Conservation (phyloP, 352 stramenopile genomes). For the Globisporangium apiculatum region DNA sequence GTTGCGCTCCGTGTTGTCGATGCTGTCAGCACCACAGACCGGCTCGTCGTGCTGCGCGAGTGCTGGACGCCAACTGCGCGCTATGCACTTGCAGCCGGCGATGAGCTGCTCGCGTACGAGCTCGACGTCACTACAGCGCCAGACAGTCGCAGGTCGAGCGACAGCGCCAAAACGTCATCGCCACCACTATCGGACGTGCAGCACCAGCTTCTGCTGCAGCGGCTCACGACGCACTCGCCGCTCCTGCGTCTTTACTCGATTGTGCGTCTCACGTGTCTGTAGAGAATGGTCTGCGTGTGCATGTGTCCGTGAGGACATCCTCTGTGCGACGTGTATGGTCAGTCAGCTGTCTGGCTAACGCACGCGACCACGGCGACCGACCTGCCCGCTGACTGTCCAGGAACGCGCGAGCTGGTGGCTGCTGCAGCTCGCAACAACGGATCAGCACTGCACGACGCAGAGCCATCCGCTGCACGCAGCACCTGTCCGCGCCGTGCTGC, state of each 20-base stretch:
- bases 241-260: slow-evolving; percentile 22
- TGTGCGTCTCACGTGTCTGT: slow-evolving; percentile 7
- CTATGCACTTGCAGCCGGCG: slow-evolving; percentile 10
- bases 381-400: background rate
- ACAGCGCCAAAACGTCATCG: background rate
- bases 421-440: background rate
- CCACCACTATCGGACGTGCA: background rate
- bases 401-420: slow-evolving; percentile 6
- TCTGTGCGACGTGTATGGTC: too few species aligned
- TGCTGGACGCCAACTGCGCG: slow-evolving; percentile 22
- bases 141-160: too few species aligned
- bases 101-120: slow-evolving; percentile 23
- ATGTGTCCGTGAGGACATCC: background rate
- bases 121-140: slow-evolving; percentile 9
- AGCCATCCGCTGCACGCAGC: background rate
- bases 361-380: too few species aligned
- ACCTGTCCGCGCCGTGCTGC: background rate
- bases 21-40: too few species aligned
- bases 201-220: slow-evolving; percentile 2
- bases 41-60: slow-evolving; percentile 2
- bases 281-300: background rate
- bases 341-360: too few species aligned
- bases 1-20: background rate
- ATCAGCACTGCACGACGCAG: too few species aligned
- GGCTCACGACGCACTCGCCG: slow-evolving; percentile 12